These are phyloP conservation scores for Haplosporangium sp. DNA, from an alignment of 371 early-diverging fungal species.

Conservation along the genomic window DNA sequence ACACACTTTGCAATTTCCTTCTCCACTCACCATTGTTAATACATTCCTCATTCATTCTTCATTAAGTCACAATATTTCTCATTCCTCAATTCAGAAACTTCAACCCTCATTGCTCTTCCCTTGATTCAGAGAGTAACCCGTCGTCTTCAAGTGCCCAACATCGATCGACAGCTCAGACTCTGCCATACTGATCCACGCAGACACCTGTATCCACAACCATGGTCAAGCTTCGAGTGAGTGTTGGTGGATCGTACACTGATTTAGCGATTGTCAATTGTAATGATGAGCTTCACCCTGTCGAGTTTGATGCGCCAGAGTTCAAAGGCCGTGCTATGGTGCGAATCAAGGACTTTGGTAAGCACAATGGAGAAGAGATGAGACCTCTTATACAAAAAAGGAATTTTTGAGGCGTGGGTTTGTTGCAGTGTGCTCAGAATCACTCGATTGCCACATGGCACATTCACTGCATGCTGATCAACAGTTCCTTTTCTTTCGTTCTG, in stretches of 20 bases:
- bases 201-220: constrained; percentile 8
- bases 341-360: constrained; percentile 64
- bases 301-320: constrained; percentile 66
- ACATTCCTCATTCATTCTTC: too few species aligned
- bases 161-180: too few species aligned
- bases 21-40: too few species aligned
- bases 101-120: too few species aligned
- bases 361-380: not conserved
- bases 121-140: too few species aligned
- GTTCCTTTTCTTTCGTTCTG: not conserved
- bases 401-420: not conserved
- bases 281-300: constrained; percentile 62
- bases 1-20: too few species aligned
- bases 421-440: too few species aligned
- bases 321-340: constrained; percentile 65
- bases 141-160: too few species aligned
- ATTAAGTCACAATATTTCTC: too few species aligned
- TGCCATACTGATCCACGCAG: not conserved
- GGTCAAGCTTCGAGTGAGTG: constrained; percentile 58
- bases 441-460: too few species aligned
- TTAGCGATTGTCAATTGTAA: constrained; percentile 59
- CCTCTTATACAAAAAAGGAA: not conserved
- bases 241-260: constrained; percentile 57
- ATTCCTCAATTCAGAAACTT: too few species aligned
- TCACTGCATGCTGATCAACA: too few species aligned